Evolutionary conservation across 108 stramenopile genomes (phyloP), one percentile per base, ranked within the genome.

Genomic region (Epipyxis sp.): DNA sequence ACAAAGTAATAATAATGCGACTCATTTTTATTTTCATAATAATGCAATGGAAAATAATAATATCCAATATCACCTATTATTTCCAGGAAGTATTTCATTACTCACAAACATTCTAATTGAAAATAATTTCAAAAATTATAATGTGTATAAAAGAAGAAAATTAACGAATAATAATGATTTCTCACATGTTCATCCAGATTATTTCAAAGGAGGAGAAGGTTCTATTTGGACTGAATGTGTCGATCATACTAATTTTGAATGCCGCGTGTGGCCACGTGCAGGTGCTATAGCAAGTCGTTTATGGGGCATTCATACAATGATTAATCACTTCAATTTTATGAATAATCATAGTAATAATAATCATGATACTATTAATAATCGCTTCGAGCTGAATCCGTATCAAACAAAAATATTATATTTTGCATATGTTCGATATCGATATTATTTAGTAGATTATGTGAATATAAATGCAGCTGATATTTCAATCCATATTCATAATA

Each of bases 171-270:
- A n/a, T n/a, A n/a, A n/a, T n/a, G n/a, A n/a, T n/a, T n/a, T n/a
- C n/a, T n/a, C n/a, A n/a, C n/a, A n/a, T n/a, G n/a, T n/a, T n/a
- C 59, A 44, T 27, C 37, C n/a, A 2, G 27, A 76, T 58, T 41
- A 30, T 58, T 30, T 0, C 44, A 37, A 59, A 39, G 76, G 76
- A 1, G 76, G 76, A 27, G 76, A 76, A 44, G 76, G 1, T 1
- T 46, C 76, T 1, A 46, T 76, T 1, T 76, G 76, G 76, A 76
- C 76, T 39, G 76, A 76, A 44, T 27, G 59, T 1, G 3, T 50
- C 0, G 76, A 76, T 44, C 41, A 44, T 0, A 76, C 76, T 2
- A 50, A 1, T 44, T 54, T 76, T 40, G 76, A 50, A 44, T 76
- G 76, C 34, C 76, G 76, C 59, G 6, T 44, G 45, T 76, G 1